Percentiles rank a stretch among this genome's conserved stretches.
Conservation (phyloP, 225 moss, liverwort and hornwort genomes). For the Sphagnum tenellum region DNA sequence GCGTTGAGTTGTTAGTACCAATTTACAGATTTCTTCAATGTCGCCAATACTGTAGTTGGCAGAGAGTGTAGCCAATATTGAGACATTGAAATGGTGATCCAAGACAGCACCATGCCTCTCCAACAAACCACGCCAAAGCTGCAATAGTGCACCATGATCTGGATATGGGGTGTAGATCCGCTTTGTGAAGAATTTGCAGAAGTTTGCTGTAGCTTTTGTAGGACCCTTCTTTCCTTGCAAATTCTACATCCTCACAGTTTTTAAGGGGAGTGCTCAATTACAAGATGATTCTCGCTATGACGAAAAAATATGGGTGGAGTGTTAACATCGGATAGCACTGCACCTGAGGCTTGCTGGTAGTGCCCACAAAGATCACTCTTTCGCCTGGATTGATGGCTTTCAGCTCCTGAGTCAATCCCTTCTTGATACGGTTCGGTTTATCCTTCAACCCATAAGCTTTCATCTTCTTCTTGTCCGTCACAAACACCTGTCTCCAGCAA, state of each 20-base stretch:
- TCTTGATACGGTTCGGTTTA: constrained; percentile 85
- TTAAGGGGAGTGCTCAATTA: too few relatives aligned
- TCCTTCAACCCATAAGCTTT: constrained; percentile 68
- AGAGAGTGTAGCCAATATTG: constrained; percentile 60
- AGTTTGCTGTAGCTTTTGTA: constrained; percentile 50
- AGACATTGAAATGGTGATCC: constrained; percentile 65
- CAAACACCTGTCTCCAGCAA: constrained; percentile 49
- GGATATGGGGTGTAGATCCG: constrained; percentile 83
- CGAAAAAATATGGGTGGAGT: too few relatives aligned
- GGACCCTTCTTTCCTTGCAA: constrained; percentile 73
- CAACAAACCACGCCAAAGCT: constrained; percentile 64
- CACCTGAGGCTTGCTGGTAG: constrained; percentile 76
- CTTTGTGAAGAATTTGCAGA: constrained; percentile 68
- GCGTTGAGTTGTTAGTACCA: constrained; percentile 30
- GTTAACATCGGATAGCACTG: not conserved
- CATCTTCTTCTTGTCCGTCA: constrained; percentile 68
- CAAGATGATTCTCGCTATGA: too few relatives aligned
- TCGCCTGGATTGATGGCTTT: constrained; percentile 61
- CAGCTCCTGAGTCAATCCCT: constrained; percentile 58
- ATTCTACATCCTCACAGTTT: constrained; percentile 24
- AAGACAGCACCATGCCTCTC: constrained; percentile 69
- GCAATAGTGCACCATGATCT: constrained; percentile 51
- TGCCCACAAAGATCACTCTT: constrained; percentile 58
- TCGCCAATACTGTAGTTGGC: constrained; percentile 55
- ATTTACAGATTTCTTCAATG: constrained; percentile 62